These are phyloP conservation scores for Rhizophora mangle DNA, from an alignment of 345 rosid genomes.

Conservation along the genomic window DNA sequence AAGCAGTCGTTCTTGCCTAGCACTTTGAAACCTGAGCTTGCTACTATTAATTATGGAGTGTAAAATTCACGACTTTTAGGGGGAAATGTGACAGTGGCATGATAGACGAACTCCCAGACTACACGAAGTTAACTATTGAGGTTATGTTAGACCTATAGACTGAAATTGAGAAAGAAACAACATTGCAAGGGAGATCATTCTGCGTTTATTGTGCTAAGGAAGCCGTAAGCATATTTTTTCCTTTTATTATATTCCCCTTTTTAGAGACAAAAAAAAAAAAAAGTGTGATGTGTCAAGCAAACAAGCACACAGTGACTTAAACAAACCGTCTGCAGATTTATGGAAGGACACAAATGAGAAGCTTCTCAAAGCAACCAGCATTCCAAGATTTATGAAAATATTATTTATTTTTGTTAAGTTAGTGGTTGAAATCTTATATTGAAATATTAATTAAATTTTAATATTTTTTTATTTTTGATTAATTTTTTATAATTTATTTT, in stretches of 20 bases:
- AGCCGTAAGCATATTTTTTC: background rate
- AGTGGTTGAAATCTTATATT: no score
- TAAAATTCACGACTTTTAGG: background rate
- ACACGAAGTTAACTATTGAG: background rate
- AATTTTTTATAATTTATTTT: no score
- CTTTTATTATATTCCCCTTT: no score
- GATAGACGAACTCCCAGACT: constrained; percentile 7
- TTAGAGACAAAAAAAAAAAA: no score
- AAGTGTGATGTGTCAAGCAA: background rate
- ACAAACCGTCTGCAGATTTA: background rate
- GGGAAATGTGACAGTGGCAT: background rate
- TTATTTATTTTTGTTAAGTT: no score
- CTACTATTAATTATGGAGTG: no score
- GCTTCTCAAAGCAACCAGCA: no score
- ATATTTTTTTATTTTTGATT: no score
- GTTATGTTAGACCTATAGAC: background rate
- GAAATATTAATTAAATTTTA: no score
- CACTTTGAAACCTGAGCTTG: no score
- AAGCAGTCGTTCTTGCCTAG: no score
- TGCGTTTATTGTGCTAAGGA: background rate
- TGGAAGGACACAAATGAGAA: constrained; percentile 18
- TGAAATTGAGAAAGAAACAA: background rate
- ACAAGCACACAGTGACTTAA: background rate
- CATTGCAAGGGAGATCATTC: background rate
- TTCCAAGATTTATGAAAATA: no score